Evolutionary conservation across 2,329 filamentous ascomycete species (phyloP).

Genomic region (Fusarium papillatum): DNA sequence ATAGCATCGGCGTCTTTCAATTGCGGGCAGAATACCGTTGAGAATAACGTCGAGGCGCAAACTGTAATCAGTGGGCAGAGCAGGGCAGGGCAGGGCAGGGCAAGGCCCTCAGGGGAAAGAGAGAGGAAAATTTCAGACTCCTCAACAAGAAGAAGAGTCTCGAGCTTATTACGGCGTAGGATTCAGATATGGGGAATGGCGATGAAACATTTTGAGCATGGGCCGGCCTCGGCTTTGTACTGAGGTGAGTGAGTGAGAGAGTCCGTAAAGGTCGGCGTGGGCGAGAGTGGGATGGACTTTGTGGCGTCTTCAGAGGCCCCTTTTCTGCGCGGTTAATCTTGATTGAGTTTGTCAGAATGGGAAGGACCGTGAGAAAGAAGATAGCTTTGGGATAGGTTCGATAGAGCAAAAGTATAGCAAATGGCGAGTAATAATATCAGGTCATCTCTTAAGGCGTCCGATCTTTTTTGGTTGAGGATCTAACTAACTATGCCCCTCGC

Average conservation of each 20-base stretch:
- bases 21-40: conserved; percentile 26
- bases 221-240: conserved; percentile 32
- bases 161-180: conserved; percentile 28
- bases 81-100: background rate
- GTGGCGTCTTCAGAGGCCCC: conserved; percentile 28
- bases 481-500: background rate
- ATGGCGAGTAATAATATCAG: conserved; percentile 1
- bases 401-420: background rate
- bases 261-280: background rate
- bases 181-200: conserved; percentile 32
- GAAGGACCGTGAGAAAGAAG: background rate
- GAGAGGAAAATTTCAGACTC: conserved; percentile 11
- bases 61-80: conserved; percentile 12
- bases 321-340: conserved; percentile 39
- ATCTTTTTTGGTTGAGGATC: conserved; percentile 4
- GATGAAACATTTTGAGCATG: conserved; percentile 36
- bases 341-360: conserved; percentile 27
- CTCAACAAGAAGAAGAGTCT: conserved; percentile 35
- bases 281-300: conserved; percentile 22
- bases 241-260: background rate
- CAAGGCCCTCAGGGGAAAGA: conserved; percentile 2
- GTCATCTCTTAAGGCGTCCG: background rate
- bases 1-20: background rate
- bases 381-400: background rate
- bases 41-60: conserved; percentile 28